A percentile compares a stretch with the other conserved stretches of the same genome.
Conservation (phyloP, 495 filamentous ascomycete genomes). For the Penicillium robsamsonii region DNA sequence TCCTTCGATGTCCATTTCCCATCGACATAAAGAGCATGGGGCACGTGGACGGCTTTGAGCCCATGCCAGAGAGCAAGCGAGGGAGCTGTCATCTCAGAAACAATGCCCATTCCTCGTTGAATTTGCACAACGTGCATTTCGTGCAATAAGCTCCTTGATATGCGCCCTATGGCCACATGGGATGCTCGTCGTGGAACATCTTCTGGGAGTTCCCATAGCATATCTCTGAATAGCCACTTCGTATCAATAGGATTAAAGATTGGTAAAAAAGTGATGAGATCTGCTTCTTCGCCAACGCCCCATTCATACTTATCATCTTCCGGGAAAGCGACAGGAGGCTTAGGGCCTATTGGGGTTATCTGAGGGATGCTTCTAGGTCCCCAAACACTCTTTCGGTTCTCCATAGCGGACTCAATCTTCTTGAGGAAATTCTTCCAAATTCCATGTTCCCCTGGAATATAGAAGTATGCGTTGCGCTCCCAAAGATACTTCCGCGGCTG, state of each 20-base stretch:
- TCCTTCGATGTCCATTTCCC: conserved; percentile 45
- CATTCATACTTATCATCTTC: conserved; percentile 58
- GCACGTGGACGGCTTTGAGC: conserved; percentile 47
- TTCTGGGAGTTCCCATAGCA: conserved; percentile 45
- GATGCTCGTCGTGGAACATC: conserved; percentile 56
- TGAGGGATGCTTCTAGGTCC: conserved; percentile 30
- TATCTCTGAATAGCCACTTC: conserved; percentile 56
- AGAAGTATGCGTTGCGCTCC: conserved; percentile 67
- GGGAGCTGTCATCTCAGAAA: conserved; percentile 65
- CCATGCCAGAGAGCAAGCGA: conserved; percentile 64
- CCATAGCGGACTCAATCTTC: background rate
- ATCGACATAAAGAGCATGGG: conserved; percentile 64
- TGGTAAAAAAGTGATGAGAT: conserved; percentile 63
- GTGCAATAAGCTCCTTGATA: conserved; percentile 53
- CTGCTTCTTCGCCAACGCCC: conserved; percentile 72
- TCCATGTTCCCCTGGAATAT: conserved; percentile 59
- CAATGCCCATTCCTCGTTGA: conserved; percentile 44
- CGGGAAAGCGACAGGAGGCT: background rate
- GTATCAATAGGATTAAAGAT: conserved; percentile 62
- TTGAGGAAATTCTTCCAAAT: background rate
- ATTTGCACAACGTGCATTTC: conserved; percentile 56
- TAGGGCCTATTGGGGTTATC: background rate
- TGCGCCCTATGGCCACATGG: conserved; percentile 40
- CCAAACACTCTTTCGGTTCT: conserved; percentile 44
- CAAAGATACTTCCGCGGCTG: conserved; percentile 63